Conservation (phyloP, 106 monocot genomes). For the Posidonia australis region DNA sequence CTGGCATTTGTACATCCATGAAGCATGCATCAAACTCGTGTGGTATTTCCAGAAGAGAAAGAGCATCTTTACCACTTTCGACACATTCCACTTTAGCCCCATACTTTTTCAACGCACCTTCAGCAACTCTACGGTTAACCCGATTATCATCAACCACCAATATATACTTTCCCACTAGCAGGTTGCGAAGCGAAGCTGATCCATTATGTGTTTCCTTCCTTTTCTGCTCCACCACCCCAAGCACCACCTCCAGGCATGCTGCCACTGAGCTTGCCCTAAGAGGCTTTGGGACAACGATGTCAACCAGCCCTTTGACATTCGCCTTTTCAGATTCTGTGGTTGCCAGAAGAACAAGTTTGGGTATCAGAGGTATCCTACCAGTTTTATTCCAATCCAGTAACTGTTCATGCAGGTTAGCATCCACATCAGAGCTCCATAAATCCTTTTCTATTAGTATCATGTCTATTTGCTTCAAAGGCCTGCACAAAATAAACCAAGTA, state of each 20-base stretch:
- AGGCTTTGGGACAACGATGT: conserved; percentile 64
- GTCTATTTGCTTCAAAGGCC: conserved; percentile 28
- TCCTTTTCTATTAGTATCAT: conserved; percentile 72
- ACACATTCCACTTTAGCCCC: conserved; percentile 81
- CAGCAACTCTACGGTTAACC: conserved; percentile 89
- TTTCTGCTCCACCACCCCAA: conserved; percentile 33
- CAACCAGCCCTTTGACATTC: conserved; percentile 26
- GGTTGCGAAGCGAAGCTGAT: conserved; percentile 34
- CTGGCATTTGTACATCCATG: conserved; percentile 99
- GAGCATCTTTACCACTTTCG: conserved; percentile 88
- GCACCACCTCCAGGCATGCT: conserved; percentile 55
- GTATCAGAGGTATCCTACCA: conserved; percentile 22
- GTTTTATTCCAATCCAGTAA: conserved; percentile 30
- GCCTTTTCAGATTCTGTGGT: conserved; percentile 49
- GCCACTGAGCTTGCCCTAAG: conserved; percentile 71
- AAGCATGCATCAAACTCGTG: conserved; percentile 92
- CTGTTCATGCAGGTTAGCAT: conserved; percentile 14
- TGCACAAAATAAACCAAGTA: conserved; percentile 9
- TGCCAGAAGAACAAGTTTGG: conserved; percentile 53
- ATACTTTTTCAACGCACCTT: conserved; percentile 72
- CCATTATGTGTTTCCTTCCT: conserved; percentile 34
- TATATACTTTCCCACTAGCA: conserved; percentile 74
- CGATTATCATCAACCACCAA: conserved; percentile 96
- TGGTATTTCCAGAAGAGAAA: conserved; percentile 58
- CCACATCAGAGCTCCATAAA: conserved; percentile 28